These are phyloP conservation scores for Orbilia javanica DNA, from an alignment of 2,329 filamentous ascomycete species.

Conservation along the genomic window DNA sequence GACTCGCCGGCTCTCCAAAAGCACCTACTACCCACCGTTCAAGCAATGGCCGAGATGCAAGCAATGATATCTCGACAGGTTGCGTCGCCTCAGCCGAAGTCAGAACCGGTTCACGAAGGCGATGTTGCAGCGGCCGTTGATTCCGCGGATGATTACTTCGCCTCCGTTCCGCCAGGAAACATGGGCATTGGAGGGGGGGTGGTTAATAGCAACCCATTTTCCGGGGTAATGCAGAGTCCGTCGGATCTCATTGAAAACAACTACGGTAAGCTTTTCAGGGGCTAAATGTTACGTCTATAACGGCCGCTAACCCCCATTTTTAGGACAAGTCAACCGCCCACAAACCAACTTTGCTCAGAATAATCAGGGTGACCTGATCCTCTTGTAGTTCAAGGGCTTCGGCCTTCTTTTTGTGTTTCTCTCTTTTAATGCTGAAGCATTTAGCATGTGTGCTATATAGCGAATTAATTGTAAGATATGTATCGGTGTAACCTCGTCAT, in stretches of 20 bases:
- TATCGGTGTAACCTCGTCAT: background rate
- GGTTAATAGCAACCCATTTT: slow-evolving; percentile 54
- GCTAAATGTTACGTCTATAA: background rate
- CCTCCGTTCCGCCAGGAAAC: slow-evolving; percentile 58
- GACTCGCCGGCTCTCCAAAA: slow-evolving; percentile 89
- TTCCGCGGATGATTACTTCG: slow-evolving; percentile 65
- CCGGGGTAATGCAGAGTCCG: slow-evolving; percentile 55
- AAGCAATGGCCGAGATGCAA: slow-evolving; percentile 63
- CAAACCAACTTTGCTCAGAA: slow-evolving; percentile 51
- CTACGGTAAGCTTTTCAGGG: slow-evolving; percentile 22
- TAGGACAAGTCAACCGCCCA: slow-evolving; percentile 42
- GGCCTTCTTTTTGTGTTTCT: background rate
- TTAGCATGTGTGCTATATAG: background rate
- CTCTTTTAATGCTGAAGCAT: background rate
- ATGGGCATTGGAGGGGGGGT: slow-evolving; percentile 56
- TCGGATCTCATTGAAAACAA: slow-evolving; percentile 57
- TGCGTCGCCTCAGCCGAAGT: slow-evolving; percentile 71
- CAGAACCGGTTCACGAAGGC: slow-evolving; percentile 72
- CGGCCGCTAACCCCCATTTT: background rate
- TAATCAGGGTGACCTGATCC: slow-evolving; percentile 53
- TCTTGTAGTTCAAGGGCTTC: slow-evolving; percentile 31
- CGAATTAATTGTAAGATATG: slow-evolving; percentile 51
- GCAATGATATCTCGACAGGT: slow-evolving; percentile 66
- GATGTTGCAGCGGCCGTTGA: slow-evolving; percentile 70
- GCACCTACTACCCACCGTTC: slow-evolving; percentile 71